Evolutionary conservation across 768 basidiomycete genomes (phyloP).

Genomic region (Tulasnella sp.): DNA sequence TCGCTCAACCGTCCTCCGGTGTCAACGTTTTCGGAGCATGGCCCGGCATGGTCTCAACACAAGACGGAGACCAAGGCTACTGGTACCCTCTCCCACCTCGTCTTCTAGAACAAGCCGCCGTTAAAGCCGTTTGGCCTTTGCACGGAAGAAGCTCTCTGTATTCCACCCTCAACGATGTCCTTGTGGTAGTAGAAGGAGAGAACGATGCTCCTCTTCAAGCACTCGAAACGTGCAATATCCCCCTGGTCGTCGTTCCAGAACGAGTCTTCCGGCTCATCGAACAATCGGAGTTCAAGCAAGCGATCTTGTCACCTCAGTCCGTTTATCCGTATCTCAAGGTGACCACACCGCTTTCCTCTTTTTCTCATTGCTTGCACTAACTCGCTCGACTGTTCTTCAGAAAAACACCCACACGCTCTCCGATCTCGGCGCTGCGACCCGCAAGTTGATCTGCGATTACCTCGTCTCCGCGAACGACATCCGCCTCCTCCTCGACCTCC

Average conservation of each 20-base stretch:
- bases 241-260: background rate
- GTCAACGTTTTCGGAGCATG: constrained; percentile 48
- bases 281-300: background rate
- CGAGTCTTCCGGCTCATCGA: background rate
- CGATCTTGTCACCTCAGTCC: background rate
- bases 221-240: background rate
- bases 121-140: constrained; percentile 3
- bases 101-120: constrained; percentile 42
- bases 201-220: background rate
- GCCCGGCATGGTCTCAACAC: constrained; percentile 45
- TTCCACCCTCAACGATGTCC: background rate
- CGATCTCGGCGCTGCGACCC: background rate
- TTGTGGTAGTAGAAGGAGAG: background rate
- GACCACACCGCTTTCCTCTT: background rate
- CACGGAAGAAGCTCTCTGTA: background rate
- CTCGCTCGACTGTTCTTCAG: background rate
- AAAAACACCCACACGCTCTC: background rate
- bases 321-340: constrained; percentile 16
- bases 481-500: background rate
- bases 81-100: constrained; percentile 49
- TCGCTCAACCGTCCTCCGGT: constrained; percentile 32
- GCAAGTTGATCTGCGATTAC: constrained; percentile 14
- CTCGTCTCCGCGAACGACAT: constrained; percentile 25
- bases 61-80: constrained; percentile 43
- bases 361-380: no score